Conservation (phyloP, 768 basidiomycete species). For the Pleurotus cornucopiae region DNA sequence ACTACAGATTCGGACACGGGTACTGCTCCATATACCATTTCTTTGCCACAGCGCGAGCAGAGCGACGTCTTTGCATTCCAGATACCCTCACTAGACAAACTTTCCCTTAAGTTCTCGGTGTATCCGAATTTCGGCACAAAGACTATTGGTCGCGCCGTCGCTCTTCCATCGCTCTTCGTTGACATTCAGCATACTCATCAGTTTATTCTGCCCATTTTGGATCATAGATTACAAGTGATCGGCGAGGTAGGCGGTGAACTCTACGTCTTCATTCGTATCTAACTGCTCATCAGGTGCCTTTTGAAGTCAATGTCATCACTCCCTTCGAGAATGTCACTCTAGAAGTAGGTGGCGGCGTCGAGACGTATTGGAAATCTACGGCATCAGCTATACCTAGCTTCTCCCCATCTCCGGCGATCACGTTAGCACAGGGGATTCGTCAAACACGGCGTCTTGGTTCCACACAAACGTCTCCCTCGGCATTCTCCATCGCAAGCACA, state of each 20-base stretch:
- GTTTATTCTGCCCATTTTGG: constrained; percentile 77
- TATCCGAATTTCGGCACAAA: constrained; percentile 98
- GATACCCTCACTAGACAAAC: constrained; percentile 62
- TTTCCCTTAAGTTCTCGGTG: constrained; percentile 88
- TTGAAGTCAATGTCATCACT: constrained; percentile 81
- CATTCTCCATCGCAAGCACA: constrained; percentile 43
- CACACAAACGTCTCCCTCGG: constrained; percentile 69
- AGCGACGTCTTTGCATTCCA: constrained; percentile 84
- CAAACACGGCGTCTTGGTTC: constrained; percentile 48
- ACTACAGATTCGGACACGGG: constrained; percentile 81
- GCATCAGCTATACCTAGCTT: constrained; percentile 37
- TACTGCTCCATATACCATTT: constrained; percentile 86
- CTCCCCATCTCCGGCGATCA: constrained; percentile 30
- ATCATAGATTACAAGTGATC: constrained; percentile 88
- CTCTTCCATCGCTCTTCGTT: constrained; percentile 69
- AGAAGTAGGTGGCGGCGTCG: constrained; percentile 90
- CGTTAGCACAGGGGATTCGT: constrained; percentile 27
- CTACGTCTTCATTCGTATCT: constrained; percentile 9
- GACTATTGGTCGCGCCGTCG: constrained; percentile 90
- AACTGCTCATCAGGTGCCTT: constrained; percentile 60
- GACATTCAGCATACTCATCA: constrained; percentile 49
- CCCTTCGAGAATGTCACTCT: constrained; percentile 91
- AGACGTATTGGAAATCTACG: constrained; percentile 98
- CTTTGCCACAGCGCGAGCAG: constrained; percentile 73
- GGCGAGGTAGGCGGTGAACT: constrained; percentile 66